These are phyloP conservation scores for Schizothecium vesticola DNA, from an alignment of 495 filamentous ascomycete species.

Conservation along the genomic window DNA sequence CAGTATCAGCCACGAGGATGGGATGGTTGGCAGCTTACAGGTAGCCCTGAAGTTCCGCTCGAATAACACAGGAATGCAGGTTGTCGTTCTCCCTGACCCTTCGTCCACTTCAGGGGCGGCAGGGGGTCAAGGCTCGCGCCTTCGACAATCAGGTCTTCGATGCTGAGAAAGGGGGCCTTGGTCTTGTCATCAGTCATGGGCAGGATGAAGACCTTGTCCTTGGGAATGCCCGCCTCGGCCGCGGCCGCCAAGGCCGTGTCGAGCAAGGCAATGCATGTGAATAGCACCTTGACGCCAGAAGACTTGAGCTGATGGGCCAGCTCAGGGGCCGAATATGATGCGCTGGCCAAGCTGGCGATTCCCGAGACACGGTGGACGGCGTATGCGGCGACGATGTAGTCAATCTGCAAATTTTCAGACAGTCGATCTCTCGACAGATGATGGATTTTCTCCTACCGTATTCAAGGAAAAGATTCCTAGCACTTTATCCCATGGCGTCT, in stretches of 20 bases:
- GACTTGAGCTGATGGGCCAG: background rate
- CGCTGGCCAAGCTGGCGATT: background rate
- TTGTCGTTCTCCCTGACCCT: background rate
- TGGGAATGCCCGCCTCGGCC: background rate
- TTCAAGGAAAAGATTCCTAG: background rate
- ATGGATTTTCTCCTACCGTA: background rate
- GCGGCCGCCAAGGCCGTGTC: background rate
- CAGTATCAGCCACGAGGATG: background rate
- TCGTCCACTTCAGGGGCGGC: background rate
- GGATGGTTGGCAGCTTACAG: background rate
- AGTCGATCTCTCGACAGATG: background rate
- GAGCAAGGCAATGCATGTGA: background rate
- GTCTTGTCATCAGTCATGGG: background rate
- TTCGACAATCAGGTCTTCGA: background rate
- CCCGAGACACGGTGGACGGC: background rate
- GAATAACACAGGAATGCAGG: background rate
- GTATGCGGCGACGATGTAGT: background rate
- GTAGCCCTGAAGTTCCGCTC: background rate
- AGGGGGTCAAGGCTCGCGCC: background rate
- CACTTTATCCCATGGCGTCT: background rate
- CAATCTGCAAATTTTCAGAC: background rate
- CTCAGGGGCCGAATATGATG: background rate
- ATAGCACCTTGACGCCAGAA: background rate
- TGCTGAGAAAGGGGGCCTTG: background rate
- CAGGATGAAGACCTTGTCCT: background rate